These are phyloP conservation scores for Ophiostoma montium DNA, from an alignment of 2,329 filamentous ascomycete species.

Conservation along the genomic window DNA sequence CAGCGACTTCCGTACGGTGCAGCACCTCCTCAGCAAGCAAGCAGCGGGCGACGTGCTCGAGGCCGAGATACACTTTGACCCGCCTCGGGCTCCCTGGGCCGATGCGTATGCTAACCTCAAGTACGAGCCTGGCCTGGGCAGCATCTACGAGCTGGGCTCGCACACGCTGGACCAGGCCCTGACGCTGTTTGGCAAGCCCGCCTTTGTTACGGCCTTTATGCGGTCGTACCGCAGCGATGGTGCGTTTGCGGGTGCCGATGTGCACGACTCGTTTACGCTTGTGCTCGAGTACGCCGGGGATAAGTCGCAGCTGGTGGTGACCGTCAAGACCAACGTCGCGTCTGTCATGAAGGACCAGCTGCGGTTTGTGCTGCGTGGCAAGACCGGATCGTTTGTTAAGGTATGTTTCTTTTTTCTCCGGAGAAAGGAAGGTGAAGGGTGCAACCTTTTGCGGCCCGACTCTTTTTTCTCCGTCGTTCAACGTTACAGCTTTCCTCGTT, in stretches of 20 bases:
- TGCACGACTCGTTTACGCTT: conserved; percentile 37
- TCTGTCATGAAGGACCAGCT: conserved; percentile 44
- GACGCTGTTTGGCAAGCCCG: conserved; percentile 40
- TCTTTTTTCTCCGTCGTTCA: not conserved
- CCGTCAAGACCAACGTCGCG: conserved; percentile 45
- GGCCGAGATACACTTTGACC: conserved; percentile 53
- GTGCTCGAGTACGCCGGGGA: conserved; percentile 38
- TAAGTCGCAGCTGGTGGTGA: conserved; percentile 34
- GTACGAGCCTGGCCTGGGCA: conserved; percentile 23
- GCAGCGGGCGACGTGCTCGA: conserved; percentile 47
- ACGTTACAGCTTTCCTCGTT: too few species aligned
- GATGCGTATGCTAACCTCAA: conserved; percentile 16
- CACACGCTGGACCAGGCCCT: conserved; percentile 50
- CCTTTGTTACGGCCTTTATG: conserved; percentile 42
- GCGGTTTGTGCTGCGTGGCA: conserved; percentile 46
- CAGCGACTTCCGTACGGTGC: conserved; percentile 47
- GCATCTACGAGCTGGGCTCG: conserved; percentile 28
- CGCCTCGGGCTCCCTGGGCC: conserved; percentile 26
- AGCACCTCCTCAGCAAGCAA: conserved; percentile 33
- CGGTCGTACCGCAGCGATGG: conserved; percentile 30
- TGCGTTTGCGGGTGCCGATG: conserved; percentile 19
- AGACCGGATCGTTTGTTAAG: conserved; percentile 36
- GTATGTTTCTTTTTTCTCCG: too few species aligned
- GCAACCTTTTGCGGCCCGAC: too few species aligned
- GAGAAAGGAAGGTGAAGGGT: too few species aligned